phyloP scores from a whole-genome alignment of 495 filamentous ascomycete species.

The Penicillium diatomitis region DNA sequence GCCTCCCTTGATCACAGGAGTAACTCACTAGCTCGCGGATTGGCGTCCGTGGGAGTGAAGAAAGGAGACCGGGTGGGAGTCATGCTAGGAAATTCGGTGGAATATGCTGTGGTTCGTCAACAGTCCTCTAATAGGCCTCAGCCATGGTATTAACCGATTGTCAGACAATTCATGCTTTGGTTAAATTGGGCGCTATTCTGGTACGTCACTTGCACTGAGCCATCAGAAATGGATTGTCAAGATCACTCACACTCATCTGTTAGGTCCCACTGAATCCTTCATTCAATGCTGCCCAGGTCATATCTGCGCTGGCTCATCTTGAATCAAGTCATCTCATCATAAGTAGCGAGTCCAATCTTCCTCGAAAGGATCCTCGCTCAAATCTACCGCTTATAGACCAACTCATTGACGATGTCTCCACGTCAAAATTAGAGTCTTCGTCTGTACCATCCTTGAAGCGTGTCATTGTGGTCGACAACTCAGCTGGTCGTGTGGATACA shows the following conservation, averaged over 20 bases:
- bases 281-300: conserved; percentile 74
- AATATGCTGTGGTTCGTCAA: conserved; percentile 59
- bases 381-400: conserved; percentile 62
- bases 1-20: conserved; percentile 62
- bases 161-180: conserved; percentile 72
- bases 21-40: conserved; percentile 65
- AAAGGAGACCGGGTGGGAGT: conserved; percentile 85
- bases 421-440: conserved; percentile 48
- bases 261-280: conserved; percentile 85
- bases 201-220: conserved; percentile 29
- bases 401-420: conserved; percentile 52
- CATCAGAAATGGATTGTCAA: too few relatives aligned
- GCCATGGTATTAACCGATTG: conserved; percentile 1
- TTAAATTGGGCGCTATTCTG: conserved; percentile 86
- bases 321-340: conserved; percentile 69
- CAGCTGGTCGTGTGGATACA: conserved; percentile 46
- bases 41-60: conserved; percentile 62
- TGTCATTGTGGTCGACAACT: conserved; percentile 78
- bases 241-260: background rate
- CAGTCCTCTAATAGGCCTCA: background rate
- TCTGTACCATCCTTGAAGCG: conserved; percentile 58
- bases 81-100: conserved; percentile 74
- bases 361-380: conserved; percentile 67
- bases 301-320: conserved; percentile 69
- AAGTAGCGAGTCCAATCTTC: conserved; percentile 74